Evolutionary conservation across 768 basidiomycete genomes (phyloP).

Genomic region (Russula sp.): DNA sequence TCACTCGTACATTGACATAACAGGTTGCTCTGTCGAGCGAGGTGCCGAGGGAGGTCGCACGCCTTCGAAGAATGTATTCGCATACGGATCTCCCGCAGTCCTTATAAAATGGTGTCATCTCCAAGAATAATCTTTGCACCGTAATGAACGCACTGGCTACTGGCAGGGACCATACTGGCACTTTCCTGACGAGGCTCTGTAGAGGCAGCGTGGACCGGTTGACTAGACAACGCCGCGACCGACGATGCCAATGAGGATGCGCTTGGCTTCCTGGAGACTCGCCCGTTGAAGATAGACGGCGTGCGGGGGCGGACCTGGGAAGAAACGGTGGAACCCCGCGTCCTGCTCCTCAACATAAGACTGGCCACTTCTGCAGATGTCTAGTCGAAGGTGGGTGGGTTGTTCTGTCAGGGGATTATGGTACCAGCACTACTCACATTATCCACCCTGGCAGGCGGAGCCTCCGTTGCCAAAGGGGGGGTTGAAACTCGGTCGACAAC

Average conservation of each 20-base stretch:
- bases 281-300: slow-evolving; percentile 23
- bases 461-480: slow-evolving; percentile 1
- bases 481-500: slow-evolving; percentile 14
- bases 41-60: slow-evolving; percentile 4
- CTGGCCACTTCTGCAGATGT: slow-evolving; percentile 12
- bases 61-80: slow-evolving; percentile 16
- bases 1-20: slow-evolving; percentile 16
- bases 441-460: not conserved
- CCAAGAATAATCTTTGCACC: not conserved
- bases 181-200: slow-evolving; percentile 19
- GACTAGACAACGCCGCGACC: slow-evolving; percentile 6
- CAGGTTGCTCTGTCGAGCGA: slow-evolving; percentile 8
- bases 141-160: slow-evolving; percentile 13
- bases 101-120: slow-evolving; percentile 8
- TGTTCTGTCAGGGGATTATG: slow-evolving; percentile 14
- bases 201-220: not conserved
- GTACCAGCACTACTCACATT: slow-evolving; percentile 9
- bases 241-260: slow-evolving; percentile 25
- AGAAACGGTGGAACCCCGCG: slow-evolving; percentile 29
- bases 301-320: slow-evolving; percentile 29
- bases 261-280: slow-evolving; percentile 25
- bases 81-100: slow-evolving; percentile 8
- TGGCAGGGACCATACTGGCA: not conserved
- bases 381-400: slow-evolving; percentile 6
- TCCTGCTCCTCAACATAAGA: slow-evolving; percentile 20